phyloP scores from a whole-genome alignment of 2,329 filamentous ascomycete genomes.

The Paracamarosporium sp. region DNA sequence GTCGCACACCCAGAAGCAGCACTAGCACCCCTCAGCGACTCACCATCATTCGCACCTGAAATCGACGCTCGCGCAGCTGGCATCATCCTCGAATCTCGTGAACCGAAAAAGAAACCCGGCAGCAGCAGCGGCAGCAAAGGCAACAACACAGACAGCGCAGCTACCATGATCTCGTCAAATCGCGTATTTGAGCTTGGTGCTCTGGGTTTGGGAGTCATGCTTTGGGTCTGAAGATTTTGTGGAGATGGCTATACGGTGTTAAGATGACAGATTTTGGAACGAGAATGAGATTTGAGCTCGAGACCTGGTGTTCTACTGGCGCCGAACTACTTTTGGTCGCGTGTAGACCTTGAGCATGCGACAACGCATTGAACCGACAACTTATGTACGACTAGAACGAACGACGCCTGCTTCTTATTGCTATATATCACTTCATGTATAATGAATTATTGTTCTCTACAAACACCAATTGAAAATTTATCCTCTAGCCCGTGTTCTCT shows the following conservation, averaged over 20 bases:
- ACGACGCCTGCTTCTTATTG: too few relatives aligned
- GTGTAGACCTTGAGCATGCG: too few relatives aligned
- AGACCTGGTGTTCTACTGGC: too few relatives aligned
- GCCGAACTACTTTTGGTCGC: too few relatives aligned
- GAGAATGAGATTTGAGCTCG: too few relatives aligned
- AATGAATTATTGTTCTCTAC: too few relatives aligned
- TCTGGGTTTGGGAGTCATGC: slow-evolving; percentile 31
- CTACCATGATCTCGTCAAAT: slow-evolving; percentile 25
- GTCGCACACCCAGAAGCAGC: slow-evolving; percentile 19
- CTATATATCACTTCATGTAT: too few relatives aligned
- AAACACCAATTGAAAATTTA: too few relatives aligned
- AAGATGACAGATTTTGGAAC: not conserved
- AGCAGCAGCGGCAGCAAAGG: slow-evolving; percentile 3
- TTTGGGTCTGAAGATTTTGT: slow-evolving; percentile 23
- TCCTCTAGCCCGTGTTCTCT: too few relatives aligned
- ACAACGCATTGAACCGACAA: too few relatives aligned
- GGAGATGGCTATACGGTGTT: not conserved
- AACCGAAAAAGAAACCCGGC: slow-evolving; percentile 16
- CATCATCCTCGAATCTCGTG: slow-evolving; percentile 28
- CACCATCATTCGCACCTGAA: slow-evolving; percentile 13
- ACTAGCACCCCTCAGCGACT: slow-evolving; percentile 4
- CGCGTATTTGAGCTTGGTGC: slow-evolving; percentile 31
- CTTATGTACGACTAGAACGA: too few relatives aligned
- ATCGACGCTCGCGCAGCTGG: slow-evolving; percentile 18
- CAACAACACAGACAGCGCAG: slow-evolving; percentile 22